These are phyloP conservation scores for Backusella australiensis DNA, from an alignment of 192 early-diverging fungal genomes.

Conservation along the genomic window DNA sequence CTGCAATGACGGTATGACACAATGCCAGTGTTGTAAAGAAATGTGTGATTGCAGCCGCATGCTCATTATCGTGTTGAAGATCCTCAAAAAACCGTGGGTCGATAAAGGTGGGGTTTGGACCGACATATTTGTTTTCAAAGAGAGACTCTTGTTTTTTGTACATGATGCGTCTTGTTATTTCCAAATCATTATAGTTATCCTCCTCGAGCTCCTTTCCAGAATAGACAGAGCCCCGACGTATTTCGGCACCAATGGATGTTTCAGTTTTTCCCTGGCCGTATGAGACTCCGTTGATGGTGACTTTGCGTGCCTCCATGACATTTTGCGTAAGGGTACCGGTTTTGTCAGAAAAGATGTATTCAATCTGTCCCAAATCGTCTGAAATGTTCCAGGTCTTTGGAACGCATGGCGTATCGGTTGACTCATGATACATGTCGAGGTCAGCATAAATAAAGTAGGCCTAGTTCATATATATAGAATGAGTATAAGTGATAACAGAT, in stretches of 20 bases:
- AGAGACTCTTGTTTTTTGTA: conserved; percentile 50
- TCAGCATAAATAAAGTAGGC: conserved; percentile 93
- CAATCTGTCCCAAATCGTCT: conserved; percentile 95
- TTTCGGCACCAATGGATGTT: conserved; percentile 39
- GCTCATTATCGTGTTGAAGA: conserved; percentile 43
- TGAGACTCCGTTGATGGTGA: conserved; percentile 85
- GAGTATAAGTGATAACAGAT: background rate
- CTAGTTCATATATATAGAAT: conserved; percentile 27
- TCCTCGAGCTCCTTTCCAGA: background rate
- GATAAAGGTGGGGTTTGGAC: conserved; percentile 69
- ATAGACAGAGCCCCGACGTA: conserved; percentile 22
- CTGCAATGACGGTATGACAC: conserved; percentile 86
- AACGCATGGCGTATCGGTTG: conserved; percentile 73
- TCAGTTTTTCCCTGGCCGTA: conserved; percentile 74
- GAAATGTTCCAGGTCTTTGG: conserved; percentile 89
- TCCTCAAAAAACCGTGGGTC: conserved; percentile 64
- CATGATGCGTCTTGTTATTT: conserved; percentile 48
- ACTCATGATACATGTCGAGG: conserved; percentile 87
- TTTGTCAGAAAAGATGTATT: conserved; percentile 97
- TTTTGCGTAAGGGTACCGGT: conserved; percentile 97
- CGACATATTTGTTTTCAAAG: conserved; percentile 62
- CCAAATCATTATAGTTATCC: conserved; percentile 36
- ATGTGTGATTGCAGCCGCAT: conserved; percentile 62
- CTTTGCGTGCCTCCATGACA: conserved; percentile 93
- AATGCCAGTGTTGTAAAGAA: conserved; percentile 86